These are phyloP conservation scores for Yamadazyma sp. DNA, from an alignment of 805 yeast species.

Conservation along the genomic window DNA sequence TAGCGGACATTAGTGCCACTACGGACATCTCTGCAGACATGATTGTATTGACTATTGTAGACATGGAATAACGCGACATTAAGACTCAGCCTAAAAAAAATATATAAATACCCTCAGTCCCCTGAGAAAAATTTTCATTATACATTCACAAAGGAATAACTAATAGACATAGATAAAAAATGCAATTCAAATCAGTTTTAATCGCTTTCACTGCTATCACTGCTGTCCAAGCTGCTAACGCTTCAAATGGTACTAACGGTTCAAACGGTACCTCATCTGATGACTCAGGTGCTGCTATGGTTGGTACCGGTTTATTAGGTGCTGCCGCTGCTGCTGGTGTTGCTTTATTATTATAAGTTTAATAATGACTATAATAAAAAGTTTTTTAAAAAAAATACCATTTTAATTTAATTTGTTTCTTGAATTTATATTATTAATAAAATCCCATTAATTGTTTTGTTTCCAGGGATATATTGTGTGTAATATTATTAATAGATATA, in stretches of 20 bases:
- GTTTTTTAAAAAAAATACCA: too few species aligned
- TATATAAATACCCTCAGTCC: slow-evolving; percentile 3
- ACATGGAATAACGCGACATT: slow-evolving; percentile 4
- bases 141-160: too few species aligned
- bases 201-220: slow-evolving; percentile 69
- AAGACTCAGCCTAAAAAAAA: too few species aligned
- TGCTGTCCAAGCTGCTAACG: slow-evolving; percentile 62
- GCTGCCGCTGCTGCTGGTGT: slow-evolving; percentile 86
- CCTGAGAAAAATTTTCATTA: slow-evolving; percentile 4
- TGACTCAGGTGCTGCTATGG: slow-evolving; percentile 39
- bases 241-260: slow-evolving; percentile 37
- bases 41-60: too few species aligned
- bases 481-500: slow-evolving; percentile 1
- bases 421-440: background rate
- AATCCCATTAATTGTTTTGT: slow-evolving; percentile 1
- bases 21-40: too few species aligned
- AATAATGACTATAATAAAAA: too few species aligned
- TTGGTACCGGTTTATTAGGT: slow-evolving; percentile 74
- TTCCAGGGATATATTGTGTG: background rate
- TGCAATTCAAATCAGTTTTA: slow-evolving; percentile 72
- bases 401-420: background rate
- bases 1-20: too few species aligned
- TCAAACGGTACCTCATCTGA: slow-evolving; percentile 29
- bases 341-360: slow-evolving; percentile 43
- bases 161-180: slow-evolving; percentile 25